Conservation (phyloP, 495 filamentous ascomycete species). For the Daldinia decipiens region DNA sequence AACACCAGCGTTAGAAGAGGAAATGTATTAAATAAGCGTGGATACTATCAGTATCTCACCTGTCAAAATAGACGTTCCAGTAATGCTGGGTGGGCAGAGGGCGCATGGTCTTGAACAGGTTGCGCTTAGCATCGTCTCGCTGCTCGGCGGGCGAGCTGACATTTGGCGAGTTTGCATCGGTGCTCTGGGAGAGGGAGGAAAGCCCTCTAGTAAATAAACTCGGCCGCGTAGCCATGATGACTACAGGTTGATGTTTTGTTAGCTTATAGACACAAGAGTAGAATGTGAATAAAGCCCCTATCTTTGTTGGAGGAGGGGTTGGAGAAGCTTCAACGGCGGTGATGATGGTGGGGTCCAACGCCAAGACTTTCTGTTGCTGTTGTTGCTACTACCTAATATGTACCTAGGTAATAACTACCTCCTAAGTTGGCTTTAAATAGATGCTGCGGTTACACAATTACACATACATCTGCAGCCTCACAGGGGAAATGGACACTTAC, state of each 20-base stretch:
- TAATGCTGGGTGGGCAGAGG: constrained; percentile 69
- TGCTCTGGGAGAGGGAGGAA: constrained; percentile 61
- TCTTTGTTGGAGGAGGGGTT: constrained; percentile 17
- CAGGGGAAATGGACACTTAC: not conserved
- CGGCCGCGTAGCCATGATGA: constrained; percentile 60
- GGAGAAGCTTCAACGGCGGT: constrained; percentile 14
- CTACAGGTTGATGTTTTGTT: constrained; percentile 1
- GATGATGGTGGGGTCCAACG: constrained; percentile 32
- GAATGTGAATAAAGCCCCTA: constrained; percentile 3
- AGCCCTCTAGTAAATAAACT: constrained; percentile 65
- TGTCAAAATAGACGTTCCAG: constrained; percentile 69
- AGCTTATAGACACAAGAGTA: constrained; percentile 4
- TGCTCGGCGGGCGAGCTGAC: constrained; percentile 65
- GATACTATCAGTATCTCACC: constrained; percentile 44
- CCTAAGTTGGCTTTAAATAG: constrained; percentile 8
- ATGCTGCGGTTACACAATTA: constrained; percentile 8
- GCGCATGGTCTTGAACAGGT: constrained; percentile 68
- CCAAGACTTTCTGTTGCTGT: constrained; percentile 40
- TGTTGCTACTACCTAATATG: no score
- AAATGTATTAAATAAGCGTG: not conserved
- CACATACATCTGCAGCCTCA: not conserved
- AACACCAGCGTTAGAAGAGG: constrained; percentile 22
- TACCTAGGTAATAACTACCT: no score
- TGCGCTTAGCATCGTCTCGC: constrained; percentile 68
- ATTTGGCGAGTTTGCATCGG: constrained; percentile 59